phyloP scores from a whole-genome alignment of 2,329 filamentous ascomycete genomes.

The Arthroderma uncinatum region DNA sequence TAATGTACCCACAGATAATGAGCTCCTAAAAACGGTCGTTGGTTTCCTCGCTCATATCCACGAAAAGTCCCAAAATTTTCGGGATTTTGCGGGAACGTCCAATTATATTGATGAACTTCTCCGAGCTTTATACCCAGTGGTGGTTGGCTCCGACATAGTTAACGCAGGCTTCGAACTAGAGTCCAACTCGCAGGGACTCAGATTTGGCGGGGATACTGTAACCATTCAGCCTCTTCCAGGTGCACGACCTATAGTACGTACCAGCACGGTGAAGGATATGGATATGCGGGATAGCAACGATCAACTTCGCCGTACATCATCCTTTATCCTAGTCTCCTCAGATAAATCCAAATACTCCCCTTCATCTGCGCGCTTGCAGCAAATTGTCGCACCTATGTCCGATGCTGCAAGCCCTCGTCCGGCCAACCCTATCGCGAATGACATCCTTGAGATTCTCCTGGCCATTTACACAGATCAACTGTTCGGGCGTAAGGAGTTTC shows the following conservation, averaged over 20 bases:
- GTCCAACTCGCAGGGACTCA: slow-evolving; percentile 66
- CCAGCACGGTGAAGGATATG: slow-evolving; percentile 48
- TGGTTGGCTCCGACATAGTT: slow-evolving; percentile 76
- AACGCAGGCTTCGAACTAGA: slow-evolving; percentile 78
- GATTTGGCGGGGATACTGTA: slow-evolving; percentile 75
- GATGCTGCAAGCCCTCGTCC: slow-evolving; percentile 37
- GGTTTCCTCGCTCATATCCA: slow-evolving; percentile 72
- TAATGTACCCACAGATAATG: not conserved
- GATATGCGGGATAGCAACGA: slow-evolving; percentile 29
- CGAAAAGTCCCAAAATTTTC: slow-evolving; percentile 61
- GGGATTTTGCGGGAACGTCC: slow-evolving; percentile 69
- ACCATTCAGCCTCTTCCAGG: slow-evolving; percentile 66
- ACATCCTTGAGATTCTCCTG: slow-evolving; percentile 64
- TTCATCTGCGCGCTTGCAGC: slow-evolving; percentile 52
- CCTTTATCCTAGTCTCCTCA: slow-evolving; percentile 77
- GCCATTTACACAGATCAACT: slow-evolving; percentile 78
- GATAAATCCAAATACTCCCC: slow-evolving; percentile 49
- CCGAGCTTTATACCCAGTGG: slow-evolving; percentile 69
- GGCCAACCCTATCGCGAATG: slow-evolving; percentile 62
- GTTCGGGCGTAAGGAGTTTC: slow-evolving; percentile 76
- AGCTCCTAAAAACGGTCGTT: slow-evolving; percentile 60
- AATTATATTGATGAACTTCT: slow-evolving; percentile 73
- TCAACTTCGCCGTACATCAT: slow-evolving; percentile 65
- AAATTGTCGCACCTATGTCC: slow-evolving; percentile 51
- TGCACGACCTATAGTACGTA: slow-evolving; percentile 59